Evolutionary conservation across 768 basidiomycete species (phyloP).

Genomic region (Lanmaoa rubissima): DNA sequence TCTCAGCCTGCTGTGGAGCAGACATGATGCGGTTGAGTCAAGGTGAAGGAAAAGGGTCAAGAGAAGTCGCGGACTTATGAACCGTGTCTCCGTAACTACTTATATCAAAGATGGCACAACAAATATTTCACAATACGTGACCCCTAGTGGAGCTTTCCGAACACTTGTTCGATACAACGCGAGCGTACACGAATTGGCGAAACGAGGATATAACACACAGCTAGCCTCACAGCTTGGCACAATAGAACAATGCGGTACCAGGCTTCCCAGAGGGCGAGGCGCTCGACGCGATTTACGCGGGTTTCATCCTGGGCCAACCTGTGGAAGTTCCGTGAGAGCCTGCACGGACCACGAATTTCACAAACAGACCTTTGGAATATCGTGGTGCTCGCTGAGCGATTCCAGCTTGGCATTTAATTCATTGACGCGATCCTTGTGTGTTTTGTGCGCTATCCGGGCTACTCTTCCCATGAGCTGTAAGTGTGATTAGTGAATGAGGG

Average conservation of each 20-base stretch:
- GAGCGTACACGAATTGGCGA: constrained; percentile 23
- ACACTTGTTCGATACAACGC: constrained; percentile 15
- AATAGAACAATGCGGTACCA: constrained; percentile 11
- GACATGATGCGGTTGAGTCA: constrained; percentile 36
- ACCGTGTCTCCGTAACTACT: constrained; percentile 36
- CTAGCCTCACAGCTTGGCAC: constrained; percentile 18
- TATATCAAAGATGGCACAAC: constrained; percentile 35
- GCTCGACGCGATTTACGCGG: constrained; percentile 30
- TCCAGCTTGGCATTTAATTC: constrained; percentile 89
- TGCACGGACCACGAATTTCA: constrained; percentile 28
- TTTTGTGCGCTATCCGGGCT: constrained; percentile 73
- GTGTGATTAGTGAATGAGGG: constrained; percentile 8
- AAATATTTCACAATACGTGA: constrained; percentile 37
- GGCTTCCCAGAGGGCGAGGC: constrained; percentile 14
- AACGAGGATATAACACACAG: constrained; percentile 16
- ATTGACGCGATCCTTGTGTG: constrained; percentile 91
- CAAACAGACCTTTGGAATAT: constrained; percentile 79
- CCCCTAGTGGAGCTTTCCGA: constrained; percentile 22
- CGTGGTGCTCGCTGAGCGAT: constrained; percentile 87
- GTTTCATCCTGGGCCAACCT: constrained; percentile 87
- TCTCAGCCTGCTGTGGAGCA: constrained; percentile 36
- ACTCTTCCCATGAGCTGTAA: constrained; percentile 73
- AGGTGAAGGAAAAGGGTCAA: constrained; percentile 38
- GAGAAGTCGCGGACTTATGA: constrained; percentile 35
- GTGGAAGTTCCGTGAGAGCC: constrained; percentile 24